A percentile compares a stretch with the other conserved stretches of the same genome.
phyloP scores from a whole-genome alignment of 805 yeast genomes.

The Lipomyces sp. region DNA sequence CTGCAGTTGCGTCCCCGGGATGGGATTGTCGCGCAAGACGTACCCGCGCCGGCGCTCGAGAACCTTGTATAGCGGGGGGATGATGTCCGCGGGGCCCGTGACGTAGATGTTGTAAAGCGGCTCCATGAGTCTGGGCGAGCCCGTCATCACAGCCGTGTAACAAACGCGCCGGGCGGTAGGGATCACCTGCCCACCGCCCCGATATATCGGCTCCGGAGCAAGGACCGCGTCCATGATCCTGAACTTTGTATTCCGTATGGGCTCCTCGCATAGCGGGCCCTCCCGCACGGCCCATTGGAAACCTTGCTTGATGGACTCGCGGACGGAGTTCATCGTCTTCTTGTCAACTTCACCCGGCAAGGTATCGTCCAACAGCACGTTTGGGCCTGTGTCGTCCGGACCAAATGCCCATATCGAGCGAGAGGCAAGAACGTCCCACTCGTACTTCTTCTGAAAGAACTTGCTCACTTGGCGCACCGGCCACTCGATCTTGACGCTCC shows the following conservation, averaged over 20 bases:
- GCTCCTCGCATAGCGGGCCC: slow-evolving; percentile 92
- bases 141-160: slow-evolving; percentile 71
- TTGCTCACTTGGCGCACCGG: slow-evolving; percentile 51
- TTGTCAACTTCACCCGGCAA: slow-evolving; percentile 68
- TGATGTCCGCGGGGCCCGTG: slow-evolving; percentile 51
- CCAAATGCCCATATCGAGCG: slow-evolving; percentile 79
- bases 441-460: slow-evolving; percentile 53
- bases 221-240: slow-evolving; percentile 60
- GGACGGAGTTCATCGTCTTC: slow-evolving; percentile 44
- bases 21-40: slow-evolving; percentile 47
- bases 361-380: slow-evolving; percentile 65
- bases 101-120: slow-evolving; percentile 67
- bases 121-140: slow-evolving; percentile 75
- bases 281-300: slow-evolving; percentile 78
- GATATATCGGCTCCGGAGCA: slow-evolving; percentile 47
- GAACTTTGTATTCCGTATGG: slow-evolving; percentile 66
- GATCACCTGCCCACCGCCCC: slow-evolving; percentile 62
- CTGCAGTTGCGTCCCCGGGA: slow-evolving; percentile 71
- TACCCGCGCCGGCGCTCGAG: slow-evolving; percentile 70
- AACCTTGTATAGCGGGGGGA: slow-evolving; percentile 48
- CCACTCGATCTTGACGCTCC: slow-evolving; percentile 40
- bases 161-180: slow-evolving; percentile 84
- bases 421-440: slow-evolving; percentile 82
- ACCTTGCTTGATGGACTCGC: slow-evolving; percentile 65
- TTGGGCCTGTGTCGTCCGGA: slow-evolving; percentile 54